These are phyloP conservation scores for Ogataea wickerhamii DNA, from an alignment of 805 yeast species.

Conservation along the genomic window DNA sequence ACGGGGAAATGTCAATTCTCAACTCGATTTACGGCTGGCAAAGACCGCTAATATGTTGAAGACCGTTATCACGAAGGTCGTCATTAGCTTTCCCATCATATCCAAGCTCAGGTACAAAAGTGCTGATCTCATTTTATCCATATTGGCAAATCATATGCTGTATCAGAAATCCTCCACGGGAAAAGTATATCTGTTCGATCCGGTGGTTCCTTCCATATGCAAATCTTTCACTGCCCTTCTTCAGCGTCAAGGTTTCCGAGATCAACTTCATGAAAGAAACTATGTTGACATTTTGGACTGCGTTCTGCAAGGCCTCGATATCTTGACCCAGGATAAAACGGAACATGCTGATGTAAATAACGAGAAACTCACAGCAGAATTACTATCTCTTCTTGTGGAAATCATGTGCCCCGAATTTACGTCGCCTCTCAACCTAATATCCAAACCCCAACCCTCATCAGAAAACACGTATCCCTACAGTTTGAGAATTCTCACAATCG, in stretches of 20 bases:
- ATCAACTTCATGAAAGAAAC: conserved; percentile 21
- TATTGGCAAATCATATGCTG: conserved; percentile 18
- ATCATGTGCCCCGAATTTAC: conserved; percentile 21
- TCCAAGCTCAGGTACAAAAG: conserved; percentile 25
- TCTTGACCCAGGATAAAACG: conserved; percentile 7
- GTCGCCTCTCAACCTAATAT: conserved; percentile 12
- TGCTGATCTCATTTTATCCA: conserved; percentile 22
- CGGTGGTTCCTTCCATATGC: conserved; percentile 30
- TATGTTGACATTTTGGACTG: conserved; percentile 15
- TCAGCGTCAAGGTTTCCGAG: conserved; percentile 23
- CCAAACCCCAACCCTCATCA: neutral
- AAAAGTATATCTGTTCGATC: conserved; percentile 20
- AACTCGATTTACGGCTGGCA: conserved; percentile 22
- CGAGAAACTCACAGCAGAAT: conserved; percentile 22
- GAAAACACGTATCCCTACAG: neutral
- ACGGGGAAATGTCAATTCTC: conserved; percentile 20
- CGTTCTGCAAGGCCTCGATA: conserved; percentile 14
- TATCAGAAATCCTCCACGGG: conserved; percentile 8
- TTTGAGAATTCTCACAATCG: conserved; percentile 12
- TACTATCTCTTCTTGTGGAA: conserved; percentile 15
- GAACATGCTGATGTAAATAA: conserved; percentile 6
- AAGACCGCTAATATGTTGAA: conserved; percentile 23
- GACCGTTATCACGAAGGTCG: conserved; percentile 13
- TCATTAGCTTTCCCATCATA: conserved; percentile 12
- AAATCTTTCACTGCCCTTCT: conserved; percentile 28